Evolutionary conservation across 2,329 filamentous ascomycete species (phyloP), one percentile per base, ranked within the genome.

Genomic region (Botrytis sinoallii): DNA sequence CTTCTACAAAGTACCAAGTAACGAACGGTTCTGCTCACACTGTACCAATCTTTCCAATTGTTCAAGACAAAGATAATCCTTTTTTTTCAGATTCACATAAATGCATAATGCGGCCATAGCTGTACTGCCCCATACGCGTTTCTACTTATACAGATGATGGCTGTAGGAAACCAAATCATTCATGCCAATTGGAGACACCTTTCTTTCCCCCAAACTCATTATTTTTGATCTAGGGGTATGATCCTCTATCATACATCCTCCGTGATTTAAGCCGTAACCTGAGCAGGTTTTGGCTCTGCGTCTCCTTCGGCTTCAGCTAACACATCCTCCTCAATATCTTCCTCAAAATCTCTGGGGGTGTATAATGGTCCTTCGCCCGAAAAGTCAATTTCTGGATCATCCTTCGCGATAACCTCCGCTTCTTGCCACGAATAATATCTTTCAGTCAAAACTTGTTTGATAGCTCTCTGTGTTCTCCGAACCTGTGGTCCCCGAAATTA

Each of bases 401-500:
- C 80, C 83, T 87, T 85, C 10, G 91, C 93, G 76, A 93, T 84
- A 74, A 87, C 84, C 68, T 89, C 84, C 35, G 93, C 93, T 80
- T 94, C 92, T 80, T 93, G 88, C 92, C 94, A 98, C 16, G 93
- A 88, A 84, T 97, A 95, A 85, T 90, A 96, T 79, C 95, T 88
- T 84, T 98, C 95, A 52, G 93, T 95, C 80, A 98, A 85, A 68
- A 91, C 88, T 77, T 96, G 92, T 84, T 93, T 94, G 83, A 98
- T 97, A 64, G 88, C 86, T 80, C 89, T 88, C 88, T 95, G 93
- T 38, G 95, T 98, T 81, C 86, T 85, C 78, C 87, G 87, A 74
- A 97, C 88, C 93, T 97, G 80, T 73, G 70, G 69, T 29, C 74
- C 74, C 72, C 69, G 70, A 18, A 68, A 72, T 73, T 59, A 71